These are phyloP conservation scores for Phytophthora brassicae DNA, from an alignment of 352 stramenopile genomes.

Conservation along the genomic window DNA sequence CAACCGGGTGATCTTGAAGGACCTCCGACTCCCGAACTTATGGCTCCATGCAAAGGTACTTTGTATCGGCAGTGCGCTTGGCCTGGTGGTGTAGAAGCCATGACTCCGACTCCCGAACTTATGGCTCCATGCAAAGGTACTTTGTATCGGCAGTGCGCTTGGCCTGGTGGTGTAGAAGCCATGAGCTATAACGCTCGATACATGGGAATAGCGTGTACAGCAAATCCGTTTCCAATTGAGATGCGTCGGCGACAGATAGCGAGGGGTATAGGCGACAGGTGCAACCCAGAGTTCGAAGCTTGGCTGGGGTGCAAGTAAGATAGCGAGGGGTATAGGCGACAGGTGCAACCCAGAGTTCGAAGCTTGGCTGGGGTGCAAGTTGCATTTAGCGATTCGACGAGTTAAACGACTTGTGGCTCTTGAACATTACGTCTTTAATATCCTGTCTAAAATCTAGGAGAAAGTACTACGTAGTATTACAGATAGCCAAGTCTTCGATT, in stretches of 20 bases:
- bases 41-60: constrained; percentile 19
- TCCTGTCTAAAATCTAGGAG: no score
- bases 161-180: not conserved
- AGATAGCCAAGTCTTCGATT: no score
- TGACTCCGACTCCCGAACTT: not conserved
- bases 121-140: constrained; percentile 21
- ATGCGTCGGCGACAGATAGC: constrained; percentile 15
- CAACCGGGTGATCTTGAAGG: not conserved
- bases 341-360: not conserved
- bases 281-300: not conserved
- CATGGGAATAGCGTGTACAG: constrained; percentile 19
- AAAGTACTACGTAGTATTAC: no score
- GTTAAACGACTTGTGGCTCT: no score
- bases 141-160: constrained; percentile 19
- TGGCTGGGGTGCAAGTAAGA: constrained; percentile 14
- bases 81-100: not conserved
- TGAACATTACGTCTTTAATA: no score
- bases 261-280: not conserved
- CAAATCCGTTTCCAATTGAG: constrained; percentile 16
- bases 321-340: not conserved
- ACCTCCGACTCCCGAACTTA: not conserved
- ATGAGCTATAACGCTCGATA: constrained; percentile 37
- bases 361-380: constrained; percentile 10
- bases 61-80: constrained; percentile 21
- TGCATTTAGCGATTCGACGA: no score